Evolutionary conservation across 1,284 basidiomycete species (phyloP).

Genomic region (Moniliophthora roreri): DNA sequence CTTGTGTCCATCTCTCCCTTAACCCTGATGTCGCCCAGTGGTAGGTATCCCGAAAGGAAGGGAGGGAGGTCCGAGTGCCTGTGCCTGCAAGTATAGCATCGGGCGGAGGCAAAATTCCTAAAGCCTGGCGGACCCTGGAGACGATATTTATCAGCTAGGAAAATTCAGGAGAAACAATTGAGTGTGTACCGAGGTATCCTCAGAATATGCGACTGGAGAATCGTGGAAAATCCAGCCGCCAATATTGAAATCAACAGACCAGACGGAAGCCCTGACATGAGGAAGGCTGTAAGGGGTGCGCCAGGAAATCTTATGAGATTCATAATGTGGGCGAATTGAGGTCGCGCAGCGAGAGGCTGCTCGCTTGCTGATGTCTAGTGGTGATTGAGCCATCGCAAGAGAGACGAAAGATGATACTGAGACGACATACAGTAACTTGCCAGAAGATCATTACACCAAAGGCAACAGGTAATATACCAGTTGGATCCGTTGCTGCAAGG

Average conservation of each 20-base stretch:
- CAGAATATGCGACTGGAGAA: neutral
- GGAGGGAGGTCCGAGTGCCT: neutral
- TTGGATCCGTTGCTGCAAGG: slow-evolving; percentile 79
- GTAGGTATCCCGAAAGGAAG: neutral
- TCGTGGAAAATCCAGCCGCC: neutral
- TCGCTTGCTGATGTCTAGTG: slow-evolving; percentile 12
- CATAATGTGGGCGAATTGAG: slow-evolving; percentile 13
- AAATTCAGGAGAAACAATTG: too few species aligned
- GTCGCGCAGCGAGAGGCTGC: slow-evolving; percentile 10
- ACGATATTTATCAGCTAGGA: too few species aligned
- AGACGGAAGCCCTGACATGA: slow-evolving; percentile 12
- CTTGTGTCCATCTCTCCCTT: neutral
- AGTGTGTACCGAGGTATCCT: neutral
- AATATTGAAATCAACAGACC: too few species aligned
- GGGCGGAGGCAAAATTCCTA: neutral
- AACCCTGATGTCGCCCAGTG: neutral
- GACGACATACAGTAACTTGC: slow-evolving; percentile 64
- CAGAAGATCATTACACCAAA: slow-evolving; percentile 66
- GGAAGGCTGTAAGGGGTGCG: slow-evolving; percentile 10
- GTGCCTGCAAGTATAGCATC: neutral
- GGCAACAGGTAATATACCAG: slow-evolving; percentile 72
- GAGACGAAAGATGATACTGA: slow-evolving; percentile 9
- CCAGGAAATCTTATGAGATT: slow-evolving; percentile 15
- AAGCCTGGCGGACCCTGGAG: neutral
- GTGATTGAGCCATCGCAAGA: neutral